Conservation (phyloP, 768 basidiomycete species). For the Rhodotorula sphaerocarpa region DNA sequence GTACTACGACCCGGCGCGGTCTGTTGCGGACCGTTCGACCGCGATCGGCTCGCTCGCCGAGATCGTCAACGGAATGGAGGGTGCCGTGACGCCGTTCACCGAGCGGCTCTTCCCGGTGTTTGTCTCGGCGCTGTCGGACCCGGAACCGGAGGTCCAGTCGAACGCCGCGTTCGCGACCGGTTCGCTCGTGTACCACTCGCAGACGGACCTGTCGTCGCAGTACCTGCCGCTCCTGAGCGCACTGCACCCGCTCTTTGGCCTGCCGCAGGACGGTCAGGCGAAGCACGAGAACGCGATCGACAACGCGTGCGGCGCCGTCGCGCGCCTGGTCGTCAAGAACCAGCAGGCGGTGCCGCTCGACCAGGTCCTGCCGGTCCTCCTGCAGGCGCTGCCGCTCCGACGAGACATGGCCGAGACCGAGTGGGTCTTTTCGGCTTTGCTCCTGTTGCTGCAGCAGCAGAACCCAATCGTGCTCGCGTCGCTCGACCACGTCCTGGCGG, state of each 20-base stretch:
- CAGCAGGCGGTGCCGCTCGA: conserved; percentile 71
- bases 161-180: conserved; percentile 93
- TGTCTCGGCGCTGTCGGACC: conserved; percentile 69
- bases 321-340: conserved; percentile 76
- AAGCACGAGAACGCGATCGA: conserved; percentile 72
- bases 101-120: conserved; percentile 73
- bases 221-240: conserved; percentile 68
- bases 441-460: conserved; percentile 74
- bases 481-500: conserved; percentile 67
- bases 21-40: conserved; percentile 82
- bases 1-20: conserved; percentile 83
- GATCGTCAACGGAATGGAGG: conserved; percentile 84
- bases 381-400: conserved; percentile 72
- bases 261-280: conserved; percentile 57
- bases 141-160: conserved; percentile 85
- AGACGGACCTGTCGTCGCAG: conserved; percentile 69
- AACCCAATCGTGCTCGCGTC: conserved; percentile 61
- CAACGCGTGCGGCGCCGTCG: conserved; percentile 91
- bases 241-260: conserved; percentile 69
- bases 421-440: conserved; percentile 63
- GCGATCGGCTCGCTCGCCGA: conserved; percentile 90
- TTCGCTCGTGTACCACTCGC: conserved; percentile 77
- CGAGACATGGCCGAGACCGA: conserved; percentile 70
- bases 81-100: conserved; percentile 66
- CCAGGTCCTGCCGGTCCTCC: conserved; percentile 76